Percentiles rank a stretch among this genome's conserved stretches.
Conservation (phyloP, 2,329 filamentous ascomycete species). For the Lecanicillium sp. region DNA sequence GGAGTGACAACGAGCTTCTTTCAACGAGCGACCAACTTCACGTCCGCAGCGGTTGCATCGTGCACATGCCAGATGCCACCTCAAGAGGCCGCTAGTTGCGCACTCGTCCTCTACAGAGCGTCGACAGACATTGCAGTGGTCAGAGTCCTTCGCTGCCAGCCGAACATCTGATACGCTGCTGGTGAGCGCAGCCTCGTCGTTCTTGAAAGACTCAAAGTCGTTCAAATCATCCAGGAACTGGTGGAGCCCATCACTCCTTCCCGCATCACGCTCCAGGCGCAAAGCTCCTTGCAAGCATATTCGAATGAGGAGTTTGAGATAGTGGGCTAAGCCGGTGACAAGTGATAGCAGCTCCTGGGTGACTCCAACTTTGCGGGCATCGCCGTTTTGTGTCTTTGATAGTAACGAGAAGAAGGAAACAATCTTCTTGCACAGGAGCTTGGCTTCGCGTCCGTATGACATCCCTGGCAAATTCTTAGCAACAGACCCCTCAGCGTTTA, state of each 20-base stretch:
- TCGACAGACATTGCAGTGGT: slow-evolving; percentile 74
- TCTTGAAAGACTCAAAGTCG: slow-evolving; percentile 70
- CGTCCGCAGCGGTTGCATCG: slow-evolving; percentile 58
- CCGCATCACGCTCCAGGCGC: slow-evolving; percentile 79
- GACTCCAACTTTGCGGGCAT: slow-evolving; percentile 84
- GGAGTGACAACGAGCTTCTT: slow-evolving; percentile 64
- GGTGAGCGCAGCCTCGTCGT: slow-evolving; percentile 60
- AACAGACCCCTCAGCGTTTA: not conserved
- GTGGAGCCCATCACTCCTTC: slow-evolving; percentile 65
- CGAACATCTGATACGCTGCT: slow-evolving; percentile 56
- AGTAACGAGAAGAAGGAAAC: slow-evolving; percentile 94
- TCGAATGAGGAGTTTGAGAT: slow-evolving; percentile 91
- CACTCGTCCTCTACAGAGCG: slow-evolving; percentile 95
- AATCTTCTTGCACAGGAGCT: slow-evolving; percentile 98
- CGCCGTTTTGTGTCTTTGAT: slow-evolving; percentile 88
- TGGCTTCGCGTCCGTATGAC: slow-evolving; percentile 91
- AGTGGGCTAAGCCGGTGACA: slow-evolving; percentile 92
- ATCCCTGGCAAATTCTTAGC: slow-evolving; percentile 53
- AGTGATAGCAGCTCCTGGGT: slow-evolving; percentile 97
- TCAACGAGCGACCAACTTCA: slow-evolving; percentile 60
- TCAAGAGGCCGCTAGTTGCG: slow-evolving; percentile 61
- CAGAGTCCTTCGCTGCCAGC: slow-evolving; percentile 67
- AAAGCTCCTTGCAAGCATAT: slow-evolving; percentile 93
- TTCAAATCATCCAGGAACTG: slow-evolving; percentile 77
- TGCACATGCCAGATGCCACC: slow-evolving; percentile 80